These are phyloP conservation scores for Annulohypoxylon truncatum DNA, from an alignment of 2,329 filamentous ascomycete species.

Conservation along the genomic window DNA sequence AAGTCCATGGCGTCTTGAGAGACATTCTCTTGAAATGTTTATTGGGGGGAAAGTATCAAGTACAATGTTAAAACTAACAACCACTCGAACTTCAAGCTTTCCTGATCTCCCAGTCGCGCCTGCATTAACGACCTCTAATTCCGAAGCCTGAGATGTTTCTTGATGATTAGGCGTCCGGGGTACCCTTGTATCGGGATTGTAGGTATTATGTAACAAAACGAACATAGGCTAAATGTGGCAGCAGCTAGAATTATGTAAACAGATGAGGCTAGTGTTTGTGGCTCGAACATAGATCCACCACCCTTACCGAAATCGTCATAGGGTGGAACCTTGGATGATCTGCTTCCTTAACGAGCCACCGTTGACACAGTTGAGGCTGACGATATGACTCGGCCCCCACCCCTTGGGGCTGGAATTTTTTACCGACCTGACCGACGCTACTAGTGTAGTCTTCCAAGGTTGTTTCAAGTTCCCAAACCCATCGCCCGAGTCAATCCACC, in stretches of 20 bases:
- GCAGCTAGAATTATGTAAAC: not conserved
- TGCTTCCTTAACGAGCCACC: not conserved
- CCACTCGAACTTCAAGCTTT: conserved; percentile 7
- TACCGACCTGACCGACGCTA: not conserved
- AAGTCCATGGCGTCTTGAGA: conserved; percentile 66
- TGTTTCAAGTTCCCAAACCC: not conserved
- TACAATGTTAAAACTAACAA: not conserved
- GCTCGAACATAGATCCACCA: conserved; percentile 4
- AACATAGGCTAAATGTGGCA: not conserved
- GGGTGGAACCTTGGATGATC: not conserved
- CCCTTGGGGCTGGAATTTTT: not conserved
- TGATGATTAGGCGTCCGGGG: conserved; percentile 33
- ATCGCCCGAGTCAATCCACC: conserved; percentile 11
- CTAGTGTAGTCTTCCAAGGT: conserved; percentile 1
- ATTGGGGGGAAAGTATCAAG: conserved; percentile 20
- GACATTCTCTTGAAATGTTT: conserved; percentile 56
- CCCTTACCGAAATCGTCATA: not conserved
- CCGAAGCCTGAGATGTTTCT: conserved; percentile 36
- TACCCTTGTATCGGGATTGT: conserved; percentile 13
- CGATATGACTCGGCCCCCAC: not conserved
- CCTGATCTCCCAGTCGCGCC: conserved; percentile 19
- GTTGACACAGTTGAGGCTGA: conserved; percentile 5
- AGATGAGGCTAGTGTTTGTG: conserved; percentile 7
- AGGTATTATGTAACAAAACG: not conserved
- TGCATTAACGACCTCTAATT: conserved; percentile 32